Percentiles rank a stretch among this genome's conserved stretches.
phyloP scores from a whole-genome alignment of 2,329 filamentous ascomycete genomes.

The Botrytis fragariae region DNA sequence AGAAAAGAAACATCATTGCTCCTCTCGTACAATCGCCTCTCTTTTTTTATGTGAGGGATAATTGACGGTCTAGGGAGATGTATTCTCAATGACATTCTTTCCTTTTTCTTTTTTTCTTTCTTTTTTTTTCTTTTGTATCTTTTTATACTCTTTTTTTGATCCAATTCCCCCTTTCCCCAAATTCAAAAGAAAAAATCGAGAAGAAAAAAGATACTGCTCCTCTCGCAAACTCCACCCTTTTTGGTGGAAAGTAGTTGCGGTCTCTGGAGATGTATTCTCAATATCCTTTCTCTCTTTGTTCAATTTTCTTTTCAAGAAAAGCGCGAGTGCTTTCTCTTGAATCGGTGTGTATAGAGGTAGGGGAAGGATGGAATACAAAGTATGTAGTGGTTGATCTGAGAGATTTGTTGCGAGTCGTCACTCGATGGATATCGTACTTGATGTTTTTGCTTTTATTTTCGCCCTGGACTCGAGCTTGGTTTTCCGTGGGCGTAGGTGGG shows the following conservation, averaged over 20 bases:
- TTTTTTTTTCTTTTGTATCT: background rate
- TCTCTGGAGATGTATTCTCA: background rate
- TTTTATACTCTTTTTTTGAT: background rate
- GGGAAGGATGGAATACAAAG: rapidly evolving
- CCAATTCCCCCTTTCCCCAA: background rate
- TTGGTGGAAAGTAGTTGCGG: background rate
- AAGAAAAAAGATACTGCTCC: background rate
- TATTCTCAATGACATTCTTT: background rate
- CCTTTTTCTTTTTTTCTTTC: background rate
- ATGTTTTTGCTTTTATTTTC: background rate
- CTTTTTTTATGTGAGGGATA: too few relatives aligned
- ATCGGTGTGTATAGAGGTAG: too few relatives aligned
- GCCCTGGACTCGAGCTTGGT: background rate
- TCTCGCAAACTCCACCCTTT: background rate
- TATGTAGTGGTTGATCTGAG: background rate
- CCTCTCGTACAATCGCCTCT: background rate
- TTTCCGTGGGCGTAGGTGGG: background rate
- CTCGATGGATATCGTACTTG: background rate
- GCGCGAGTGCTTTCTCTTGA: background rate
- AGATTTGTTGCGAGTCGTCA: background rate
- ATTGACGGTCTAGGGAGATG: background rate
- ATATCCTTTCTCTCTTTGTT: background rate
- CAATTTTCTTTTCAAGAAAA: background rate
- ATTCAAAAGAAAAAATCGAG: background rate
- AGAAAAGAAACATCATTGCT: background rate